These are phyloP conservation scores for Nidula niveotomentosa DNA, from an alignment of 1,284 basidiomycete genomes.

Conservation along the genomic window DNA sequence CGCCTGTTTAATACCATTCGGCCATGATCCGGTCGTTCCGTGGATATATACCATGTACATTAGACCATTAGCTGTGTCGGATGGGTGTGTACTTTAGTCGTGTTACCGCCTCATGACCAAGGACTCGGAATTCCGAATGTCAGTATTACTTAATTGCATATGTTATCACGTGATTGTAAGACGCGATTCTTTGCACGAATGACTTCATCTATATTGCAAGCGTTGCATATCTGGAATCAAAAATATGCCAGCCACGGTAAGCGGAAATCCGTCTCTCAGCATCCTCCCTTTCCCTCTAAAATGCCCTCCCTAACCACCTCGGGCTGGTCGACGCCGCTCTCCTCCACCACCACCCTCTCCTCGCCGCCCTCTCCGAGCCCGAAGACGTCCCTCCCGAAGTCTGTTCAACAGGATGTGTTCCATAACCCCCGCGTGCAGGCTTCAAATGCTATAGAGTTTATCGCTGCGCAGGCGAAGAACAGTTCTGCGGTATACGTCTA, in stretches of 20 bases:
- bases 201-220: conserved; percentile 19
- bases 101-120: too few species aligned
- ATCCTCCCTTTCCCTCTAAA: neutral
- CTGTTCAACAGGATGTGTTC: conserved; percentile 28
- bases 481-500: conserved; percentile 77
- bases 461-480: conserved; percentile 51
- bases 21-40: neutral
- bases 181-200: conserved; percentile 42
- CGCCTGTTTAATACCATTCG: conserved; percentile 61
- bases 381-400: conserved; percentile 17
- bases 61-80: neutral
- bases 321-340: conserved; percentile 33
- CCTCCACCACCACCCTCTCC: conserved; percentile 32
- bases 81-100: too few species aligned
- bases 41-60: neutral
- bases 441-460: conserved; percentile 64
- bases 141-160: neutral
- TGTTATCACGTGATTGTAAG: conserved; percentile 28
- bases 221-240: conserved; percentile 5
- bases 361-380: conserved; percentile 27
- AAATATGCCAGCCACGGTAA: conserved; percentile 2
- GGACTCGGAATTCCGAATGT: too few species aligned
- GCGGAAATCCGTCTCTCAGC: conserved; percentile 2
- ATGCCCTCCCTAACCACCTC: conserved; percentile 28
- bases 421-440: conserved; percentile 50